These are phyloP conservation scores for Macrophomina tecta DNA, from an alignment of 2,329 filamentous ascomycete genomes.

Conservation along the genomic window DNA sequence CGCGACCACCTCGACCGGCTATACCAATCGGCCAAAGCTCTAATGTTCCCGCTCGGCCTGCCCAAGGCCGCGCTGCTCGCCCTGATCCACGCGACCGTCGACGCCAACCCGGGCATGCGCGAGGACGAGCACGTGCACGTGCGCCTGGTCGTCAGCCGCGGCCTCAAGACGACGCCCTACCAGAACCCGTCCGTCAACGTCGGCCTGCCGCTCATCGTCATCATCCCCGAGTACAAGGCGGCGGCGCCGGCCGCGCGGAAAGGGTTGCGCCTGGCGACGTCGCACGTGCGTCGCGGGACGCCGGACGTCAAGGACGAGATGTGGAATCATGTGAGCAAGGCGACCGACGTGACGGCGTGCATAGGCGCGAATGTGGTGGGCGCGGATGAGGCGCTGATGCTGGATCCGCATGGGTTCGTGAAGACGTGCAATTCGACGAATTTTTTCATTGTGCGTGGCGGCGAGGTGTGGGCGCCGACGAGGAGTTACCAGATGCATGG, in stretches of 20 bases:
- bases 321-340: slow-evolving; percentile 1
- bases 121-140: not conserved
- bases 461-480: slow-evolving; percentile 42
- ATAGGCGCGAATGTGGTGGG: not conserved
- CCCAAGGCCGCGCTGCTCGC: not conserved
- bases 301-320: slow-evolving; percentile 10
- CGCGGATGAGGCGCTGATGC: slow-evolving; percentile 5
- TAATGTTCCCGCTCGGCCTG: not conserved
- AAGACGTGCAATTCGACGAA: slow-evolving; percentile 45
- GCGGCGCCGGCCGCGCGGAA: not conserved
- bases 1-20: slow-evolving; percentile 6
- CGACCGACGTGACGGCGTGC: not conserved
- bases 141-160: slow-evolving; percentile 7
- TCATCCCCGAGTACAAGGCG: not conserved
- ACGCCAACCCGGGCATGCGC: not conserved
- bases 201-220: slow-evolving; percentile 10
- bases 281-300: not conserved
- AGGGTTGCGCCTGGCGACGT: not conserved
- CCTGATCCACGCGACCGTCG: not conserved
- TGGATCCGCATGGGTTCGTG: not conserved
- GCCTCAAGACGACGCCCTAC: not conserved
- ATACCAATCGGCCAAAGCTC: slow-evolving; percentile 2
- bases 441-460: slow-evolving; percentile 42
- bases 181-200: slow-evolving; percentile 11
- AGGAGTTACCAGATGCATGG: slow-evolving; percentile 43